phyloP scores from a whole-genome alignment of 495 filamentous ascomycete genomes.

The Daldinia grandis region DNA sequence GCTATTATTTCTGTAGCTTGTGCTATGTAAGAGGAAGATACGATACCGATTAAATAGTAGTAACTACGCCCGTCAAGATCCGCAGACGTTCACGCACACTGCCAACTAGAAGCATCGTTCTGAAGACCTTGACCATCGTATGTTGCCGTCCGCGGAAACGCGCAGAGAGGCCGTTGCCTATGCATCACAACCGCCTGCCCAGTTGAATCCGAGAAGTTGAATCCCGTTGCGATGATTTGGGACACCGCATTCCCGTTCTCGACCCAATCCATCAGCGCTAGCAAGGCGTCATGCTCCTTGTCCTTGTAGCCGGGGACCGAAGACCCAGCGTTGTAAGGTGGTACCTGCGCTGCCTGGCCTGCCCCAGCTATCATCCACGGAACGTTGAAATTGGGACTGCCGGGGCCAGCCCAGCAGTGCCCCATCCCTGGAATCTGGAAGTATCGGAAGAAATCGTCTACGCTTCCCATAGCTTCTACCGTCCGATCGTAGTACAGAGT shows the following conservation, averaged over 20 bases:
- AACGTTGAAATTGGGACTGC: conserved; percentile 48
- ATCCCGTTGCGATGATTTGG: conserved; percentile 53
- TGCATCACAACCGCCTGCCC: conserved; percentile 43
- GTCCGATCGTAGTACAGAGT: conserved; percentile 54
- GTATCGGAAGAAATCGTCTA: conserved; percentile 51
- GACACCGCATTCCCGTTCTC: conserved; percentile 54
- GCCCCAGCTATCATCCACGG: conserved; percentile 56
- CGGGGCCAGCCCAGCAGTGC: conserved; percentile 50
- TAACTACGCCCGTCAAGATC: background rate
- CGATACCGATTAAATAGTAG: background rate
- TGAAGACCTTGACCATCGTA: conserved; percentile 36
- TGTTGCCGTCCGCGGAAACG: conserved; percentile 46
- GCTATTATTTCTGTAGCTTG: background rate
- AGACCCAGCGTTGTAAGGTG: conserved; percentile 39
- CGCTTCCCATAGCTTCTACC: conserved; percentile 42
- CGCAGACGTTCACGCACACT: conserved; percentile 18
- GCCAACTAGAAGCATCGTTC: conserved; percentile 41
- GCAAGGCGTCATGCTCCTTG: conserved; percentile 53
- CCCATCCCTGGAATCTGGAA: conserved; percentile 56
- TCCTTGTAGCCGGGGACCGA: conserved; percentile 54
- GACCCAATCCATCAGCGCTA: conserved; percentile 63
- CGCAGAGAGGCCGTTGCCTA: conserved; percentile 55
- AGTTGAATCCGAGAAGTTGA: conserved; percentile 44
- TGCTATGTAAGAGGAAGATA: background rate
- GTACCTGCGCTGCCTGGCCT: conserved; percentile 47